These are phyloP conservation scores for Sporobolus alterniflorus DNA, from an alignment of 202 grass and related monocot species.

Conservation along the genomic window DNA sequence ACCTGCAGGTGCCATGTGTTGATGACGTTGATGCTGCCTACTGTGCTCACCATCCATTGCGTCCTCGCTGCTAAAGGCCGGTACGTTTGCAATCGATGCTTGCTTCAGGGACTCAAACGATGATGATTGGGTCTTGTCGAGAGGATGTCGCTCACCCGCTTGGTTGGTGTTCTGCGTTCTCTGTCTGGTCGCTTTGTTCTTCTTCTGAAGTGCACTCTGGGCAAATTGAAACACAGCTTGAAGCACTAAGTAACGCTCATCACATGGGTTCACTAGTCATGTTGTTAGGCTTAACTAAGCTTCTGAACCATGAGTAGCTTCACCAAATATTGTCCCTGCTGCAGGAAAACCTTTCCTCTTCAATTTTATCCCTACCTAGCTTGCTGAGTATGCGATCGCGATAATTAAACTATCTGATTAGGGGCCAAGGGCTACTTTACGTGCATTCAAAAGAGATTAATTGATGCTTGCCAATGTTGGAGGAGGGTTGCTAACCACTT, in stretches of 20 bases:
- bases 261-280: not conserved
- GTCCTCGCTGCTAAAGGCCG: not conserved
- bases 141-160: not conserved
- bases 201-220: not conserved
- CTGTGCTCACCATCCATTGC: not conserved
- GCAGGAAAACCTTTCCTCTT: too few relatives aligned
- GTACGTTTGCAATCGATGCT: constrained; percentile 8
- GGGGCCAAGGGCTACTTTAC: too few relatives aligned
- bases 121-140: not conserved
- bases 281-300: not conserved
- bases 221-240: not conserved
- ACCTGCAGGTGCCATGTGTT: too few relatives aligned
- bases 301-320: not conserved
- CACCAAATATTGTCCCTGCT: constrained; percentile 1
- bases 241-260: constrained; percentile 24
- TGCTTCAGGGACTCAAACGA: constrained; percentile 9
- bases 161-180: not conserved
- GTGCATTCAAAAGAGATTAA: not conserved
- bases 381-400: too few relatives aligned
- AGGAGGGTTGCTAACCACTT: not conserved
- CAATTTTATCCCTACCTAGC: too few relatives aligned
- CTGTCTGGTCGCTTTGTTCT: not conserved
- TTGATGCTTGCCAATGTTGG: not conserved
- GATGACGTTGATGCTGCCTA: not conserved
- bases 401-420: too few relatives aligned